Percentiles rank a stretch among this genome's conserved stretches.
Conservation (phyloP, 2,329 filamentous ascomycete species). For the Ceratocystis colombiana region DNA sequence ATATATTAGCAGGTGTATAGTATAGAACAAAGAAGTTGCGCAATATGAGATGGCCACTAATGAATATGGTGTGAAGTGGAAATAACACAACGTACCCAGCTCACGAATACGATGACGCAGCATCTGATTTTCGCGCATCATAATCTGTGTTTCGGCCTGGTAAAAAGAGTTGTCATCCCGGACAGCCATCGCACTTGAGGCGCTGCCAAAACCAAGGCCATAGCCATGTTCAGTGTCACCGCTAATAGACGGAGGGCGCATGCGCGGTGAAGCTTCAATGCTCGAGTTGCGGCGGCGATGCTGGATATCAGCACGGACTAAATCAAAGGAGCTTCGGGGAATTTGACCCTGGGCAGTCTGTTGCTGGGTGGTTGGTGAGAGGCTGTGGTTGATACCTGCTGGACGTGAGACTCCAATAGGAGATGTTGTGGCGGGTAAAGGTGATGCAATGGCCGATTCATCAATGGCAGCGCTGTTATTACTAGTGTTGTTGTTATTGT, state of each 20-base stretch:
- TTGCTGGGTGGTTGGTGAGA: slow-evolving; percentile 41
- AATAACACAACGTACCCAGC: slow-evolving; percentile 45
- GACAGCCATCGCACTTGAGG: slow-evolving; percentile 39
- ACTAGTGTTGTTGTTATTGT: slow-evolving; percentile 29
- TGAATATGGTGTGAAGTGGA: not conserved
- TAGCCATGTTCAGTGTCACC: slow-evolving; percentile 47
- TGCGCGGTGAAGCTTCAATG: slow-evolving; percentile 43
- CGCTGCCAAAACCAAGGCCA: slow-evolving; percentile 2
- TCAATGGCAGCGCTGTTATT: slow-evolving; percentile 35
- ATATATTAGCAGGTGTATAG: slow-evolving; percentile 26
- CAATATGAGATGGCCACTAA: not conserved
- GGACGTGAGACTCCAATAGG: slow-evolving; percentile 27
- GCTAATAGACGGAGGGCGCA: slow-evolving; percentile 49
- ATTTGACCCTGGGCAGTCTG: slow-evolving; percentile 28
- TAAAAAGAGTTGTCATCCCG: slow-evolving; percentile 70
- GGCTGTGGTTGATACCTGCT: slow-evolving; percentile 36
- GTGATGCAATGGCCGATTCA: slow-evolving; percentile 42
- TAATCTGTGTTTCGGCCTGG: slow-evolving; percentile 68
- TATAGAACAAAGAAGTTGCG: not conserved
- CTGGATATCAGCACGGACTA: slow-evolving; percentile 48
- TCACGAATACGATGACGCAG: slow-evolving; percentile 63
- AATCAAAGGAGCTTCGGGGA: slow-evolving; percentile 50
- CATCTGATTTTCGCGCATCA: slow-evolving; percentile 75
- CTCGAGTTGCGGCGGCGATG: slow-evolving; percentile 41
- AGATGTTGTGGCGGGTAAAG: slow-evolving; percentile 34